These are phyloP conservation scores for Xylaria sp. DNA, from an alignment of 2,329 filamentous ascomycete species.

Conservation along the genomic window DNA sequence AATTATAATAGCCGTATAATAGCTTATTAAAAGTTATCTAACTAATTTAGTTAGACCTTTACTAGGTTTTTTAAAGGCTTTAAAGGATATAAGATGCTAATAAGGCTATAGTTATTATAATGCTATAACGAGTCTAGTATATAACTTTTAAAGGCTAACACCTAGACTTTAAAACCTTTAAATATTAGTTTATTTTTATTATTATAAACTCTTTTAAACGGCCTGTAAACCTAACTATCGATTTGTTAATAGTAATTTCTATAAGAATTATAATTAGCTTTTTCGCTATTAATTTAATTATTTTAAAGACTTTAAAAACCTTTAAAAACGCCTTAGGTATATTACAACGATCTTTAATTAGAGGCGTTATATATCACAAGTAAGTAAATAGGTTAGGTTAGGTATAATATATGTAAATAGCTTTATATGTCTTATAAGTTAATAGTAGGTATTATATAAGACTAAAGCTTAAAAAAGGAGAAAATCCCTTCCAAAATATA, in stretches of 20 bases:
- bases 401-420: too few relatives aligned
- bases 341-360: too few relatives aligned
- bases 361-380: too few relatives aligned
- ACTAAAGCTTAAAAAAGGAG: too few relatives aligned
- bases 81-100: not conserved
- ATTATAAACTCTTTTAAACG: not conserved
- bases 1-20: too few relatives aligned
- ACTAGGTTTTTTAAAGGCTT: not conserved
- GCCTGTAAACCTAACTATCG: not conserved
- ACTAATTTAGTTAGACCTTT: not conserved
- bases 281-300: not conserved
- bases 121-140: not conserved
- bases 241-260: not conserved
- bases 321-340: not conserved
- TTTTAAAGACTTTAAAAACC: not conserved
- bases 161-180: not conserved
- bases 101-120: too few relatives aligned
- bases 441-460: too few relatives aligned
- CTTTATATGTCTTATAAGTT: too few relatives aligned
- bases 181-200: too few relatives aligned
- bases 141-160: not conserved
- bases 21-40: not conserved
- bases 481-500: too few relatives aligned
- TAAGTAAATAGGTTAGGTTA: too few relatives aligned
- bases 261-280: not conserved